Evolutionary conservation across 495 filamentous ascomycete species (phyloP).

Genomic region (Evernia prunastri): DNA sequence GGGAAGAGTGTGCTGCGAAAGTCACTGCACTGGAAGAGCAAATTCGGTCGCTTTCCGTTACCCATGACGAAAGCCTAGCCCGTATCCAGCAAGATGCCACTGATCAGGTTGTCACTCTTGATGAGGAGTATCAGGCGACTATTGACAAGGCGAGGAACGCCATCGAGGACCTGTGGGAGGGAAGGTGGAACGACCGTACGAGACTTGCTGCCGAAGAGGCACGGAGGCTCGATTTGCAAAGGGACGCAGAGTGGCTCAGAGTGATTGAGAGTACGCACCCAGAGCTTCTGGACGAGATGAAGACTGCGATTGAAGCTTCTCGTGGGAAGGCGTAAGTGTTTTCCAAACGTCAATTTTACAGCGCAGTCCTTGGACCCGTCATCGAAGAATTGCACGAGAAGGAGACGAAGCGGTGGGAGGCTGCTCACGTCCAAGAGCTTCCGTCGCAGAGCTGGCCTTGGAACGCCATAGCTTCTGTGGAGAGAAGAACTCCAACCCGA

Average conservation of each 20-base stretch:
- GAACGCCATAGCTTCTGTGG: no score
- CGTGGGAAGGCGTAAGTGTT: neutral
- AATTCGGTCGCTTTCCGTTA: neutral
- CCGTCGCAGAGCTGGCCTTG: no score
- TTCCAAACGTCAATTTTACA: neutral
- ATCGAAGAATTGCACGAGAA: neutral
- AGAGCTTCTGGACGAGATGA: conserved; percentile 22
- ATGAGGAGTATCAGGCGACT: conserved; percentile 8
- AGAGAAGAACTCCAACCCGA: no score
- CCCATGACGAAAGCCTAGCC: neutral
- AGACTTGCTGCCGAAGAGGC: conserved; percentile 27
- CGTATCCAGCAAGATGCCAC: conserved; percentile 10
- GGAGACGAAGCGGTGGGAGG: no score
- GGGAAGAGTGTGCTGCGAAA: conserved; percentile 7
- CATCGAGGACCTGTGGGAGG: conserved; percentile 33
- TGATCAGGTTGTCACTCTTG: conserved; percentile 6
- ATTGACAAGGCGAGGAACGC: conserved; percentile 29
- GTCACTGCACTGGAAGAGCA: conserved; percentile 1
- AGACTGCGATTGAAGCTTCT: conserved; percentile 6
- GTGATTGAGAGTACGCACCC: conserved; percentile 20
- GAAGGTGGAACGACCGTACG: conserved; percentile 29
- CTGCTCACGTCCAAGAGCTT: no score
- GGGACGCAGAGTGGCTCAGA: conserved; percentile 29
- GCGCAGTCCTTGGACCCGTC: no score
- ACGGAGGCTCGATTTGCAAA: conserved; percentile 20